Evolutionary conservation across 176 grass and related monocot genomes (phyloP).

Genomic region (Oryza officinalis): DNA sequence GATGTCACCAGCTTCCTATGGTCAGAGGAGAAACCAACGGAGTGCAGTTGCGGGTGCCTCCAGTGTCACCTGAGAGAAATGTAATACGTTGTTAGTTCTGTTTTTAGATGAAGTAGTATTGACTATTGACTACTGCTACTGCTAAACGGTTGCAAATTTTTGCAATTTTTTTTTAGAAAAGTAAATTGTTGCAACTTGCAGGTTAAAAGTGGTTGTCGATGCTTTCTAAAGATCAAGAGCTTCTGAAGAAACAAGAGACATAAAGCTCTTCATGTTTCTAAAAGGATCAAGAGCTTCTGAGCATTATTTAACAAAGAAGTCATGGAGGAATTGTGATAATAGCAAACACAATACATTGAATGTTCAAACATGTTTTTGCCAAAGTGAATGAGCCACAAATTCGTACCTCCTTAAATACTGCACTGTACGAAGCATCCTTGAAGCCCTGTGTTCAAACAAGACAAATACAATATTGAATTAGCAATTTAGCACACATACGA

Average conservation of each 20-base stretch:
- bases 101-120: background rate
- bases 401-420: slow-evolving; percentile 77
- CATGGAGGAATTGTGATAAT: background rate
- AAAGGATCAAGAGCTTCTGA: background rate
- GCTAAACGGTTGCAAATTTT: background rate
- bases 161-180: no score
- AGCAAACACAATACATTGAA: background rate
- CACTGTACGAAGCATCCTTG: slow-evolving; percentile 71
- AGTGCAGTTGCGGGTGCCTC: slow-evolving; percentile 37
- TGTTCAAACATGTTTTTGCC: background rate
- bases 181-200: background rate
- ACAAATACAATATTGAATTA: slow-evolving; percentile 25
- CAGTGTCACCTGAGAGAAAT: slow-evolving; percentile 42
- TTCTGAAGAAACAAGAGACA: background rate
- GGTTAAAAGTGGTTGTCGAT: background rate
- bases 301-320: background rate
- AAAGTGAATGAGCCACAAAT: background rate
- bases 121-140: background rate
- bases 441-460: slow-evolving; percentile 58
- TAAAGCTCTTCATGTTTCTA: background rate
- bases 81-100: background rate
- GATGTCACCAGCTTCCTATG: slow-evolving; percentile 39
- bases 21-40: slow-evolving; percentile 31
- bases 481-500: background rate
- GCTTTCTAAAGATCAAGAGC: background rate